Conservation (phyloP, 2,329 filamentous ascomycete genomes). For the Neonectria hederae region DNA sequence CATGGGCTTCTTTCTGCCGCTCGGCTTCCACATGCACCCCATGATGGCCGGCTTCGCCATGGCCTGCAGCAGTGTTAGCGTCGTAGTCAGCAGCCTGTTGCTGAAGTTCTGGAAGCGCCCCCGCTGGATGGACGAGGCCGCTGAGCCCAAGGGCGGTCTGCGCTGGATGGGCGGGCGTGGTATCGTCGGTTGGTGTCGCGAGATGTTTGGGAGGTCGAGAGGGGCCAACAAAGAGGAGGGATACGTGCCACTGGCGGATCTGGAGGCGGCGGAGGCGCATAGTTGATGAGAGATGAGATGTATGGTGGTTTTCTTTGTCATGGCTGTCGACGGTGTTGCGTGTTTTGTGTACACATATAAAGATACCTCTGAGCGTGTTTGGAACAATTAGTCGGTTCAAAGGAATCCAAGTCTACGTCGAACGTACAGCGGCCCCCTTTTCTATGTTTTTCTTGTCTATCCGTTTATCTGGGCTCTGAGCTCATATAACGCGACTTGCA, state of each 20-base stretch:
- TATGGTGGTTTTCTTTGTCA: not conserved
- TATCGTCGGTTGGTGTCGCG: slow-evolving; percentile 54
- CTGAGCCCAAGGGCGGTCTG: slow-evolving; percentile 65
- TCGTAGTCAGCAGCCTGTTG: slow-evolving; percentile 84
- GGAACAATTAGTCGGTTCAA: slow-evolving; percentile 23
- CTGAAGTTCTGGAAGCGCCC: slow-evolving; percentile 89
- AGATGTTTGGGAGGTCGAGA: slow-evolving; percentile 50
- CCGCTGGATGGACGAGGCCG: slow-evolving; percentile 82
- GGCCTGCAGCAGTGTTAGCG: slow-evolving; percentile 89
- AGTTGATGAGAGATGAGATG: slow-evolving; percentile 6
- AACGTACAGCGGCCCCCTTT: slow-evolving; percentile 4
- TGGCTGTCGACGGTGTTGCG: not conserved
- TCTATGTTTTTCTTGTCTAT: not conserved
- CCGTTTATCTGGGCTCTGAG: slow-evolving; percentile 11
- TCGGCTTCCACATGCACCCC: slow-evolving; percentile 87
- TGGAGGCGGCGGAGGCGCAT: slow-evolving; percentile 51
- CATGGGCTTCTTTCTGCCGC: slow-evolving; percentile 94
- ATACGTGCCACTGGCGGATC: slow-evolving; percentile 67
- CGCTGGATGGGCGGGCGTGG: slow-evolving; percentile 55
- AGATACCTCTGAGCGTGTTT: slow-evolving; percentile 15
- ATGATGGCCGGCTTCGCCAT: slow-evolving; percentile 96
- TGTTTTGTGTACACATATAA: slow-evolving; percentile 20
- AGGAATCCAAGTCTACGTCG: not conserved
- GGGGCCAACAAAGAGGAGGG: slow-evolving; percentile 60
- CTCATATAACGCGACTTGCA: slow-evolving; percentile 20